A percentile compares a stretch with the other conserved stretches of the same genome.
Conservation (phyloP, 2,329 filamentous ascomycete species). For the Spiromastix sp. region DNA sequence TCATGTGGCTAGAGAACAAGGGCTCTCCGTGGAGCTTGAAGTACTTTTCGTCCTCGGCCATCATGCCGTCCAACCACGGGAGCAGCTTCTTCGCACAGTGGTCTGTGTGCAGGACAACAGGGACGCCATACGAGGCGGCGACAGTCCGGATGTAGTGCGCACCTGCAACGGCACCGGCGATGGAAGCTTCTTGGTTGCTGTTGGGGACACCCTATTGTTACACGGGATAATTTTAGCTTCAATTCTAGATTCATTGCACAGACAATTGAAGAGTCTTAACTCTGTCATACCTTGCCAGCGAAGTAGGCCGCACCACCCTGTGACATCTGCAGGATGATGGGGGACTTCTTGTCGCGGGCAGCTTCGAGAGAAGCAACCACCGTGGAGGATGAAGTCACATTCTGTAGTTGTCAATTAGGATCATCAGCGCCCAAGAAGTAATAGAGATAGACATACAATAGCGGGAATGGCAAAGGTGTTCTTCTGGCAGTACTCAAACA, state of each 20-base stretch:
- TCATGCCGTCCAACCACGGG: slow-evolving; percentile 92
- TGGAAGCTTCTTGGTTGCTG: slow-evolving; percentile 72
- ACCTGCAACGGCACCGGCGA: slow-evolving; percentile 76
- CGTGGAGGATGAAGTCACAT: slow-evolving; percentile 88
- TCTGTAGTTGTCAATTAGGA: slow-evolving; percentile 34
- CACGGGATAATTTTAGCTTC: no score
- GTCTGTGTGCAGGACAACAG: slow-evolving; percentile 91
- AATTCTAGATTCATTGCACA: no score
- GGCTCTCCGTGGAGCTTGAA: slow-evolving; percentile 91
- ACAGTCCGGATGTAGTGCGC: slow-evolving; percentile 89
- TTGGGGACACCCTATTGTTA: slow-evolving; percentile 65
- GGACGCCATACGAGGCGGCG: slow-evolving; percentile 77
- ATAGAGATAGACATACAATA: slow-evolving; percentile 42
- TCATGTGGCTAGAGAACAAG: slow-evolving; percentile 97
- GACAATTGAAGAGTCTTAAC: slow-evolving; percentile 3
- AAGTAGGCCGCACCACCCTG: slow-evolving; percentile 93
- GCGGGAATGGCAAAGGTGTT: slow-evolving; percentile 82
- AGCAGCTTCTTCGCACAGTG: slow-evolving; percentile 99
- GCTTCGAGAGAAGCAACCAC: slow-evolving; percentile 85
- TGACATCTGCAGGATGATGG: slow-evolving; percentile 86
- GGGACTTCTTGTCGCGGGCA: slow-evolving; percentile 80
- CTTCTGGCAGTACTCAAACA: slow-evolving; percentile 86
- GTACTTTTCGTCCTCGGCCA: slow-evolving; percentile 87
- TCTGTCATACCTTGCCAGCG: slow-evolving; percentile 59
- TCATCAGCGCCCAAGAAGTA: slow-evolving; percentile 7